Evolutionary conservation across 495 filamentous ascomycete species (phyloP).

Genomic region (Mycothermus thermophilus): DNA sequence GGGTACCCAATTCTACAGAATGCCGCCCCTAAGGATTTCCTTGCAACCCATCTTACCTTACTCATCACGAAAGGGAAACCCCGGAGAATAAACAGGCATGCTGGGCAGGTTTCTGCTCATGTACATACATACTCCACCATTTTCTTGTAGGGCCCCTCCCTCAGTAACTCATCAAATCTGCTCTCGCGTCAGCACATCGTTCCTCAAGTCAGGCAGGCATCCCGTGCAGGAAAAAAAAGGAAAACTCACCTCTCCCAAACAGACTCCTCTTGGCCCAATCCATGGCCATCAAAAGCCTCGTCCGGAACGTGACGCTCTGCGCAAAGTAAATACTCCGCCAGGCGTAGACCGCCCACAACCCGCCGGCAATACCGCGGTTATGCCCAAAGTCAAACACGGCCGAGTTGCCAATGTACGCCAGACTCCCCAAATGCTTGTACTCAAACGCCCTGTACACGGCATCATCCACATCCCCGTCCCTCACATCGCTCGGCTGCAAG

Average conservation of each 20-base stretch:
- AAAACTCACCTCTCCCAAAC: constrained; percentile 80
- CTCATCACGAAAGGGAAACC: too few relatives aligned
- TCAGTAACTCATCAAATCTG: constrained; percentile 58
- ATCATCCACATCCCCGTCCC: constrained; percentile 82
- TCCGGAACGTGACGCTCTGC: constrained; percentile 89
- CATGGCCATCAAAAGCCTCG: constrained; percentile 84
- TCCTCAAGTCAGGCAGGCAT: background rate
- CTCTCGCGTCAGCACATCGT: constrained; percentile 12
- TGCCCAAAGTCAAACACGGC: constrained; percentile 76
- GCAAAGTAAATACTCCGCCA: constrained; percentile 98
- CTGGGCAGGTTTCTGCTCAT: too few relatives aligned
- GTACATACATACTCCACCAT: too few relatives aligned
- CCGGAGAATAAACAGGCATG: too few relatives aligned
- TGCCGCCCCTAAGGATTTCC: too few relatives aligned
- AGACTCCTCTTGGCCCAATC: constrained; percentile 93
- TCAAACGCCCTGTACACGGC: constrained; percentile 92
- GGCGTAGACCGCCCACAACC: constrained; percentile 85
- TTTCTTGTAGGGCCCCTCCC: too few relatives aligned
- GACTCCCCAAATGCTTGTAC: constrained; percentile 79
- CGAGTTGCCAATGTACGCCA: constrained; percentile 93
- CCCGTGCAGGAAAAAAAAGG: background rate
- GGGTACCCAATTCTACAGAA: too few relatives aligned
- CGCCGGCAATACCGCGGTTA: constrained; percentile 68
- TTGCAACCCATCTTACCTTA: too few relatives aligned
- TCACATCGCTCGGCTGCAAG: constrained; percentile 60